Percentiles rank a stretch among this genome's conserved stretches.
Evolutionary conservation across 2,329 filamentous ascomycete genomes (phyloP).

Genomic region (Colletotrichum cordylinicola): DNA sequence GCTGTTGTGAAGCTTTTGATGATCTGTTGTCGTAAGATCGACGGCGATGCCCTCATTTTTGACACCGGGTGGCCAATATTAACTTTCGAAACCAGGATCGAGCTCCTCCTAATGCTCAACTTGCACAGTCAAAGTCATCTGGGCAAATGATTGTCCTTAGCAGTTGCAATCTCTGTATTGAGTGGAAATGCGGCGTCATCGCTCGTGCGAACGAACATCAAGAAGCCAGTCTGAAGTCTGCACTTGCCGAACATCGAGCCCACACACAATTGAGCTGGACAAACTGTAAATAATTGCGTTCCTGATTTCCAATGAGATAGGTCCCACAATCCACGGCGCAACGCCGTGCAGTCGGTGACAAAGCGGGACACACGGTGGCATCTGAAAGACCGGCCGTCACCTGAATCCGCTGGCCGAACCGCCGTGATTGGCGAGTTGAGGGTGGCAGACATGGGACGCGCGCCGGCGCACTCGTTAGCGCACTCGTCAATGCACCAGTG

Average conservation of each 20-base stretch:
- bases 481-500: neutral
- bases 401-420: neutral
- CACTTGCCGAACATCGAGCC: neutral
- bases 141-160: neutral
- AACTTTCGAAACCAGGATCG: neutral
- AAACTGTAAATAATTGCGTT: neutral
- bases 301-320: neutral
- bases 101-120: neutral
- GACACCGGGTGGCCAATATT: neutral
- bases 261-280: neutral
- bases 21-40: neutral
- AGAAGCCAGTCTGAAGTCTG: fast-evolving
- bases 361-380: neutral
- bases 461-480: neutral
- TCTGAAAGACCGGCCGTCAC: neutral
- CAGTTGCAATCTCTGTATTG: no score
- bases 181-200: fast-evolving
- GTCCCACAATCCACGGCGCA: neutral
- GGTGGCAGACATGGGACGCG: neutral
- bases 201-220: fast-evolving
- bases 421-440: neutral
- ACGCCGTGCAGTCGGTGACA: neutral
- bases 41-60: neutral
- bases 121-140: neutral
- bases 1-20: neutral